A percentile compares a stretch with the other conserved stretches of the same genome.
Evolutionary conservation across 495 filamentous ascomycete species (phyloP).

Genomic region (Daldinia childiae): DNA sequence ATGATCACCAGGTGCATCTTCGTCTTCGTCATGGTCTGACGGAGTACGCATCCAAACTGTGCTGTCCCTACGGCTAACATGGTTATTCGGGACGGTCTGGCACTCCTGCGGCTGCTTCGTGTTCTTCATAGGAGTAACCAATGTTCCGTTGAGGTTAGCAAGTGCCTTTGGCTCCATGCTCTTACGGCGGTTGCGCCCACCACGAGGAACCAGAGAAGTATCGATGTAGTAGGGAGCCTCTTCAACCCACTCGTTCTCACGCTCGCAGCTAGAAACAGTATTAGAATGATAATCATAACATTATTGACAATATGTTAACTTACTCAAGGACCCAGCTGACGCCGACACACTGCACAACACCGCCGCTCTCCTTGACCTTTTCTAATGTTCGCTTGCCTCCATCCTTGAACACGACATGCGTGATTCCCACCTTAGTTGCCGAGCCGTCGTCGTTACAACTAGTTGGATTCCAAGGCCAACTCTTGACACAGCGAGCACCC

Average conservation of each 20-base stretch:
- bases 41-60: slow-evolving; percentile 60
- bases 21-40: slow-evolving; percentile 53
- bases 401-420: slow-evolving; percentile 96
- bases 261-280: slow-evolving; percentile 69
- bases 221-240: slow-evolving; percentile 76
- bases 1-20: slow-evolving; percentile 48
- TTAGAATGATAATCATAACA: slow-evolving; percentile 32
- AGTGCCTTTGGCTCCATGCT: slow-evolving; percentile 89
- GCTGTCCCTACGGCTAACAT: slow-evolving; percentile 59
- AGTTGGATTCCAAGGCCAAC: slow-evolving; percentile 84
- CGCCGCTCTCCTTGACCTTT: slow-evolving; percentile 79
- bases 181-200: slow-evolving; percentile 81
- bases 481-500: slow-evolving; percentile 84
- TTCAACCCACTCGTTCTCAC: slow-evolving; percentile 78
- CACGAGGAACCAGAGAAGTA: slow-evolving; percentile 75
- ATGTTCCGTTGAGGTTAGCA: slow-evolving; percentile 74
- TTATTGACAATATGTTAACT: slow-evolving; percentile 47
- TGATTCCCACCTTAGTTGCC: slow-evolving; percentile 77
- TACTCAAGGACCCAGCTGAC: slow-evolving; percentile 90
- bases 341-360: slow-evolving; percentile 83
- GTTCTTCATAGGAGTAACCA: slow-evolving; percentile 58
- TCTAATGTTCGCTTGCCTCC: slow-evolving; percentile 86
- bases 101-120: slow-evolving; percentile 49
- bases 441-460: slow-evolving; percentile 48
- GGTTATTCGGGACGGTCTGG: slow-evolving; percentile 55